Evolutionary conservation across 2,329 filamentous ascomycete species (phyloP), one percentile per base, ranked within the genome.

Genomic region (Aureobasidium sp.): DNA sequence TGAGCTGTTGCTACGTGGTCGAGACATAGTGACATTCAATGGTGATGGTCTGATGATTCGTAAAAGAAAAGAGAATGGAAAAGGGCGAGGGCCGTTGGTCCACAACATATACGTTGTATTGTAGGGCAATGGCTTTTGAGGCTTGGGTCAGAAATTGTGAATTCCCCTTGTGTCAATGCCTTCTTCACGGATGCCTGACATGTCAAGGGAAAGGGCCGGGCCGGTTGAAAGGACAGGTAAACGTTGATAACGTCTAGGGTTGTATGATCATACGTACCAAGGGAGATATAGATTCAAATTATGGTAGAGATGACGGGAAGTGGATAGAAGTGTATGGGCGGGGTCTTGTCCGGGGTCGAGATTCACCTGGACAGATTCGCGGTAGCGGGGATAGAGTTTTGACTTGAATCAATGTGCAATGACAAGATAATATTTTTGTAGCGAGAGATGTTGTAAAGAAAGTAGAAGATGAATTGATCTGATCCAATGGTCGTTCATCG

Each of bases 101-200:
- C 37, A 40, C 35, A 51, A 37, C 48, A 51, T 49, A 49, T 49
- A 49, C 16, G 34, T 30, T 49, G 34, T 8, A 40, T 32, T 35
- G 48, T 51, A 51, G 30, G 48, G 37, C 48, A 51, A 41, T 24
- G 48, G 48, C 48, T 41, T 51, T 34, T 51, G 48, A 51, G 48
- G 48, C 48, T 51, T 51, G 37, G 17, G 25, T 41, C n/a, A 41
- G 48, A 51, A 19, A 41, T 41, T 38, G 24, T 25, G 8, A 25
- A 51, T 41, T 17, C 19, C 35, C 16, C 17, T 32, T 17, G 22
- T 22, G 35, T 30, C 24, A 21, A n/a, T n/a, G 24, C 37, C 22
- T 14, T 32, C 16, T 40, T 41, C 32, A 24, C 25, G 45, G 17
- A n/a, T 30, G 21, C 24, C 16, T 16, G 16, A 25, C 14, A 48